A percentile compares a stretch with the other conserved stretches of the same genome.
Conservation (phyloP, 78 protist genomes). For the Ministeria vibrans region DNA sequence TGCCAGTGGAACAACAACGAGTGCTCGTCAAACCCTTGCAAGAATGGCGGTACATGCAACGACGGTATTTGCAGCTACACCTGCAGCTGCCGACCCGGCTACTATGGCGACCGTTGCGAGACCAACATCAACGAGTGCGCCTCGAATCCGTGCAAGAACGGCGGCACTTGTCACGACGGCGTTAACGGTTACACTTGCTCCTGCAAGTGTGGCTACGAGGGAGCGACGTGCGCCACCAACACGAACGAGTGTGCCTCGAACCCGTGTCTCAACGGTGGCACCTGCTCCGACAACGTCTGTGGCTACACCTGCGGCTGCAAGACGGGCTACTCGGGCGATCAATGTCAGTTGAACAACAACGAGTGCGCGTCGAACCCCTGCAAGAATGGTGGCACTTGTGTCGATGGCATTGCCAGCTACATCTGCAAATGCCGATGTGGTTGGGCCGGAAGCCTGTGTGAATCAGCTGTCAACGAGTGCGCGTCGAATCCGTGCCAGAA, state of each 20-base stretch:
- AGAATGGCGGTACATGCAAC: not conserved
- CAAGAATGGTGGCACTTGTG: too few species aligned
- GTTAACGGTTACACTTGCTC: not conserved
- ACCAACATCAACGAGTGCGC: not conserved
- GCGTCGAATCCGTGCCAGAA: constrained; percentile 5
- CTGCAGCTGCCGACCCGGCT: not conserved
- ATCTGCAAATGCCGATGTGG: not conserved
- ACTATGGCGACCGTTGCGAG: not conserved
- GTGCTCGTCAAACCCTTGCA: not conserved
- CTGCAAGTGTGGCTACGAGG: not conserved
- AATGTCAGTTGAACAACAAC: too few species aligned
- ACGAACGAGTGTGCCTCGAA: not conserved
- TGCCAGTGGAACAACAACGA: not conserved
- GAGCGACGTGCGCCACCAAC: not conserved
- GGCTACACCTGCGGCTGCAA: too few species aligned
- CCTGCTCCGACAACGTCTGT: too few species aligned
- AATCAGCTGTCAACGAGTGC: not conserved
- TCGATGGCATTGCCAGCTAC: too few species aligned
- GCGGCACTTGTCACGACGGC: not conserved
- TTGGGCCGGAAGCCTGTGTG: not conserved
- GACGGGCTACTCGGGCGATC: not conserved
- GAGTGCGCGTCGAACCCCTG: too few species aligned
- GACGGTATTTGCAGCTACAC: not conserved
- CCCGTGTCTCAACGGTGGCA: not conserved
- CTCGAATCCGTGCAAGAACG: not conserved